Conservation (phyloP, 441 rosid species). For the Corymbia calophylla region DNA sequence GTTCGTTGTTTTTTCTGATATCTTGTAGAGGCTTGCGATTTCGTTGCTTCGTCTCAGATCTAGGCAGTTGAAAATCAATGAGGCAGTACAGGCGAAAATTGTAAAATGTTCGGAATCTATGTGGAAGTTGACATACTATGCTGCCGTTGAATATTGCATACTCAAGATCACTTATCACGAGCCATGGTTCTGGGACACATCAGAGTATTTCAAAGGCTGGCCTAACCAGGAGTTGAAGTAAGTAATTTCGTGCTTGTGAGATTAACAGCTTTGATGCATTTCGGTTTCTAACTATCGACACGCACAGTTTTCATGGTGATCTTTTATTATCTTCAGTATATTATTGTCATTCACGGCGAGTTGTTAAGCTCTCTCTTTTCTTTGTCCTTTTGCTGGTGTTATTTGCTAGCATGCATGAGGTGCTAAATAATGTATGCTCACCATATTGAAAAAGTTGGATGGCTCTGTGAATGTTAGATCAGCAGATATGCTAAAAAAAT, state of each 20-base stretch:
- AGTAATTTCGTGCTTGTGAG: not conserved
- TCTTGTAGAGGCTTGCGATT: not conserved
- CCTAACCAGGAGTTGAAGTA: constrained; percentile 8
- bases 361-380: not conserved
- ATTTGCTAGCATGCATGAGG: not conserved
- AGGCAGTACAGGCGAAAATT: not conserved
- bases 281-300: not conserved
- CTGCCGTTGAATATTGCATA: not conserved
- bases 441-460: not conserved
- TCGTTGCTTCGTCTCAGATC: not conserved
- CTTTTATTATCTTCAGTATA: not conserved
- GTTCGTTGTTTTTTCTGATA: not conserved
- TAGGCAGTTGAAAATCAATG: not conserved
- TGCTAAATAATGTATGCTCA: not conserved
- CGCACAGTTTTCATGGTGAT: not conserved
- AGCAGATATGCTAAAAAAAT: not conserved
- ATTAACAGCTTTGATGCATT: not conserved
- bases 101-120: constrained; percentile 1
- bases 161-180: not conserved
- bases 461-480: not conserved
- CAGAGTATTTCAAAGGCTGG: constrained; percentile 3
- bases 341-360: not conserved
- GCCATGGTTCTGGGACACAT: constrained; percentile 8
- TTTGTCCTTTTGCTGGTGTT: not conserved
- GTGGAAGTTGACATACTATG: constrained; percentile 7